Conservation (phyloP, 352 stramenopile genomes). For the Blastocystis sp. region DNA sequence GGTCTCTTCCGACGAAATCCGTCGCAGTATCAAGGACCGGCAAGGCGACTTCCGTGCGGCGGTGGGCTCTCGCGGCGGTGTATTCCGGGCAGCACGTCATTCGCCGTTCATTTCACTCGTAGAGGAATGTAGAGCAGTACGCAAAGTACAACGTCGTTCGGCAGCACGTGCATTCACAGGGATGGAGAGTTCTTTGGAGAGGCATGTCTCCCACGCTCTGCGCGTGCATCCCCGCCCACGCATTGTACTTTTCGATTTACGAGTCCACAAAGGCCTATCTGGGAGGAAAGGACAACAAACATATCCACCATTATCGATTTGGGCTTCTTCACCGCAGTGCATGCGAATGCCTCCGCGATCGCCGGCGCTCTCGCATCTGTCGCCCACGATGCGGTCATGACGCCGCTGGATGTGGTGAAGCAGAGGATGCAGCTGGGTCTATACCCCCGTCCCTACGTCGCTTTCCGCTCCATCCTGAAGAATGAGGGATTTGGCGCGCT, state of each 20-base stretch:
- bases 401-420: conserved; percentile 96
- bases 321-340: conserved; percentile 13
- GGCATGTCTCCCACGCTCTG: conserved; percentile 93
- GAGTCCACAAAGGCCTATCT: conserved; percentile 82
- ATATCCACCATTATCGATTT: conserved; percentile 76
- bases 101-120: conserved; percentile 56
- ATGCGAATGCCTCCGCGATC: conserved; percentile 75
- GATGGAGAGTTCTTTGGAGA: conserved; percentile 84
- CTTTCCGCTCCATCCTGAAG: conserved; percentile 77
- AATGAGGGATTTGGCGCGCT: conserved; percentile 77
- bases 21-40: not conserved
- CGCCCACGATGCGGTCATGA: conserved; percentile 96
- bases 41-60: conserved; percentile 21
- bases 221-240: conserved; percentile 92
- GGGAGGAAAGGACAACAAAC: conserved; percentile 75
- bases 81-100: conserved; percentile 35
- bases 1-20: not conserved
- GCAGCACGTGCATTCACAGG: conserved; percentile 24
- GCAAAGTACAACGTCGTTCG: conserved; percentile 41
- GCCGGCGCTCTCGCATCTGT: conserved; percentile 88
- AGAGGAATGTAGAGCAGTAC: conserved; percentile 52
- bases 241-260: conserved; percentile 87
- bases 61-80: conserved; percentile 34
- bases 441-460: conserved; percentile 86
- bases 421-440: conserved; percentile 96